Base-by-base conservation (phyloP, 2,329 filamentous ascomycete species). In the Coniella vitis region DNA sequence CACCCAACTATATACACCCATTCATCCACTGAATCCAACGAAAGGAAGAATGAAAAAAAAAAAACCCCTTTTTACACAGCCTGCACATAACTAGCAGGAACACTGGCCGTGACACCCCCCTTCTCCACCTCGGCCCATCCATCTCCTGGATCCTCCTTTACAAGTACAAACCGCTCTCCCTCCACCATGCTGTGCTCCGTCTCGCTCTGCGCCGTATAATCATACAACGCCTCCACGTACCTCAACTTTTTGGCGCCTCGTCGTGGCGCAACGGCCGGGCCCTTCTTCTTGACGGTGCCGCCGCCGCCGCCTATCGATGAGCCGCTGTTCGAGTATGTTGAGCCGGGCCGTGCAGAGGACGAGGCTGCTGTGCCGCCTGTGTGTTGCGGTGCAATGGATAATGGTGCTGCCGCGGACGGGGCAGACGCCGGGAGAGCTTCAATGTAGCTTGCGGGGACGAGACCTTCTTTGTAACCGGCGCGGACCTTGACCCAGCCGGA, bases 91-190 rank as follows among this genome's bases (percentile, higher is more conserved):
- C 89, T 95, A 34, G 90, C 90, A 39, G 93, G 93, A 47, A 98
- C 93, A 64, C 90, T 95, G 62, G 83, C 90, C 42, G 84, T 88
- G 36, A 83, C 73, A 1, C 90, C 90, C 16, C 88, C 90, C 66
- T 88, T 90, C 71, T 97, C 93, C 16, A 98, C 93, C 70, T 97
- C 93, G 22, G 84, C 88, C 93, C 93, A 98, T 0, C 93, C 93
- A 69, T 97, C 93, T 1, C 93, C 93, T 0, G 83, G 78, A 62
- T 97, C 91, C 49, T 87, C 83, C 60, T 84, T 90, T 53, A 96
- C 82, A 29, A 98, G 73, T 35, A 98, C 90, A 60, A 98, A 94
- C 45, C 83, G 79, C 67, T 98, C 93, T 1, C 93, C 93, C 66
- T 95, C 91, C 1, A 65, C 65, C 88, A 98, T 98, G 60, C 77